These are phyloP conservation scores for Dipodascopsis tothii DNA, from an alignment of 805 yeast species.

Conservation along the genomic window DNA sequence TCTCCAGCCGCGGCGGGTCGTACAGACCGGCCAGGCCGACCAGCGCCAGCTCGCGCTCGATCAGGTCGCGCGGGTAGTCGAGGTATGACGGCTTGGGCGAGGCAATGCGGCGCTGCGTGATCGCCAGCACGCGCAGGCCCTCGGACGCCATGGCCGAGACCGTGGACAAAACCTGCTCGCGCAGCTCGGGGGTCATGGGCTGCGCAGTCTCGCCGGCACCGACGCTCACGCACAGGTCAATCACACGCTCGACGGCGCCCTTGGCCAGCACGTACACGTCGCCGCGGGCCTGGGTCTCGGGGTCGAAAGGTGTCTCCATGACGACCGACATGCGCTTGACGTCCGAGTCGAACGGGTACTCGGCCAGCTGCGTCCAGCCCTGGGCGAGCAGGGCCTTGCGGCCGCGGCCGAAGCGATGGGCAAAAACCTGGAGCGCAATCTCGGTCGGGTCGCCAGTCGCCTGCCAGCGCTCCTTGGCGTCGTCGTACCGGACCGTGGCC, in stretches of 20 bases:
- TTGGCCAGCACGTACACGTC: slow-evolving; percentile 43
- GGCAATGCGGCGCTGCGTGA: slow-evolving; percentile 41
- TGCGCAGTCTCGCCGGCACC: slow-evolving; percentile 14
- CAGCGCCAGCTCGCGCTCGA: slow-evolving; percentile 51
- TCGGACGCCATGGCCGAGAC: slow-evolving; percentile 54
- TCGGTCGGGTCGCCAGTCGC: slow-evolving; percentile 89
- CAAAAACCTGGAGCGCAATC: slow-evolving; percentile 76
- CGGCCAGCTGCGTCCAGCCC: slow-evolving; percentile 46
- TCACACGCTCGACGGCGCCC: slow-evolving; percentile 70
- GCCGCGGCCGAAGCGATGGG: slow-evolving; percentile 48
- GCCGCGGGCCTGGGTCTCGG: slow-evolving; percentile 10
- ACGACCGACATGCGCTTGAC: slow-evolving; percentile 66
- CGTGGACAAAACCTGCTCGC: slow-evolving; percentile 41
- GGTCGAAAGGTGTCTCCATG: slow-evolving; percentile 34
- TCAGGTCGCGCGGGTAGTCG: slow-evolving; percentile 35
- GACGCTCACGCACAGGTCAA: slow-evolving; percentile 45
- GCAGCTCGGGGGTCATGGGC: slow-evolving; percentile 38
- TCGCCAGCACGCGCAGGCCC: slow-evolving; percentile 68
- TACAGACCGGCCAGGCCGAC: slow-evolving; percentile 69
- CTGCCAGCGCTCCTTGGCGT: slow-evolving; percentile 52
- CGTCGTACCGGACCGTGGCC: slow-evolving; percentile 52
- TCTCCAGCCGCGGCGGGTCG: slow-evolving; percentile 71
- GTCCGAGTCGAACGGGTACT: slow-evolving; percentile 69
- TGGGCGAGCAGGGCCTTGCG: slow-evolving; percentile 35
- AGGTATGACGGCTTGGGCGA: slow-evolving; percentile 20